Percentiles rank a stretch among this genome's conserved stretches.
Evolutionary conservation across 345 rosid genomes (phyloP).

Genomic region (Eucalyptus cloeziana): DNA sequence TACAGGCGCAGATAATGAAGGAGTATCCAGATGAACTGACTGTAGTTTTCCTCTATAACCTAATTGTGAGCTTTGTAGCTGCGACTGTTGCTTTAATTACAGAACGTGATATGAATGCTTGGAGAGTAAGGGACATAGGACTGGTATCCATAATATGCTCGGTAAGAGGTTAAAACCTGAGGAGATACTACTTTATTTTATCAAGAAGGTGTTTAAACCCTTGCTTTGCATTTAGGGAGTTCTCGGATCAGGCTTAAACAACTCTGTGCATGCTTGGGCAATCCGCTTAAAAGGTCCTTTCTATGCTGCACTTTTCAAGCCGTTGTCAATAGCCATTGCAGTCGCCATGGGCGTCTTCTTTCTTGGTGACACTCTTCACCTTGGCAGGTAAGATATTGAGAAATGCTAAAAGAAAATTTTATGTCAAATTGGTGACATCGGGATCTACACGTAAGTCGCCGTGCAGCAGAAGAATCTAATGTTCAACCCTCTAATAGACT

Average conservation of each 20-base stretch:
- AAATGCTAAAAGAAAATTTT: not conserved
- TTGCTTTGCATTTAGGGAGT: constrained; percentile 28
- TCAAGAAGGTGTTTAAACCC: not conserved
- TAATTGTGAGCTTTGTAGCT: constrained; percentile 51
- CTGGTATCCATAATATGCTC: constrained; percentile 66
- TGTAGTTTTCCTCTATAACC: constrained; percentile 70
- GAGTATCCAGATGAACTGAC: constrained; percentile 82
- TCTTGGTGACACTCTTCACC: constrained; percentile 61
- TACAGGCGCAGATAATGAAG: constrained; percentile 73
- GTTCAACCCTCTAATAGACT: not conserved
- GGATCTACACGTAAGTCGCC: not conserved
- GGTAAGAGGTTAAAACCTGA: constrained; percentile 22
- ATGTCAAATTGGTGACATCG: not conserved
- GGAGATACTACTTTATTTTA: not conserved
- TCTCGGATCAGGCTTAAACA: constrained; percentile 46
- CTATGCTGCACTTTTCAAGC: constrained; percentile 62
- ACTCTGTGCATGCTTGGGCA: constrained; percentile 49
- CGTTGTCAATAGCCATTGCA: constrained; percentile 67
- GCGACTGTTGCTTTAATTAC: constrained; percentile 37
- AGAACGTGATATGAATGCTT: constrained; percentile 38
- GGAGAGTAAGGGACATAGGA: constrained; percentile 51
- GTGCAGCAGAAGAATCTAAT: not conserved
- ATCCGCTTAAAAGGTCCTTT: constrained; percentile 63
- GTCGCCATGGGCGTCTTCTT: constrained; percentile 56
- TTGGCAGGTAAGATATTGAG: constrained; percentile 41